Evolutionary conservation across 257 asterid genomes (phyloP), one percentile per base, ranked within the genome.

Genomic region (Nicotiana knightiana): DNA sequence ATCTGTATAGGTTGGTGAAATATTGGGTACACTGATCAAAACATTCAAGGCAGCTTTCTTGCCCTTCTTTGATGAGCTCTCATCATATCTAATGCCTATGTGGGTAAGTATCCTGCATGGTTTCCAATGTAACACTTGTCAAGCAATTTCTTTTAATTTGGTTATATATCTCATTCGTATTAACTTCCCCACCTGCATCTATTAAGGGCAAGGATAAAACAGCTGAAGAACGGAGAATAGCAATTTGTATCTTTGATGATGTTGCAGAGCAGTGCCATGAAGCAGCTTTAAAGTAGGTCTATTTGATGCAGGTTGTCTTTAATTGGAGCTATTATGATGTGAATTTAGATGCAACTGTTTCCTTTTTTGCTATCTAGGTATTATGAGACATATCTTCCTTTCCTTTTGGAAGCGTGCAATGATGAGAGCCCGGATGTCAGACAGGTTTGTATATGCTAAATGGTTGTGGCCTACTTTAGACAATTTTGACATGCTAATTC

Each of bases 251-350:
- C 64, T 96, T 96, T 87, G 99, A 96, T 90, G 99, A 96, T 87
- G 97, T 96, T 62, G 98, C 99, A 15, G 99, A 96, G 89, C 99
- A 96, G 85, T 96, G 99, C 76, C 93, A 85, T 83, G 99, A 93
- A 83, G 86, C 94, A 61, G 98, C 98, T 76, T 85, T 93, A 59
- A 96, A 90, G 99, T 96, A 85, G 6, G 90, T 84, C 24, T 78
- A 65, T 35, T 65, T 32, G 67, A 16, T 54, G 28, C 61, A 76
- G 37, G 21, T 24, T 83, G 57, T 43, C 67, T 87, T 46, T 62
- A 9, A 53, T 67, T 35, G 88, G 81, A 76, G 12, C n/a, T 58
- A 59, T 30, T 82, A 30, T 68, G 77, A 68, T 37, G 43, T 68
- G 57, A 37, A 39, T 61, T 75, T 84, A 81, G 80, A 75, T 57